Evolutionary conservation across 306 rosid genomes (phyloP).

Genomic region (Carpinus viminea): DNA sequence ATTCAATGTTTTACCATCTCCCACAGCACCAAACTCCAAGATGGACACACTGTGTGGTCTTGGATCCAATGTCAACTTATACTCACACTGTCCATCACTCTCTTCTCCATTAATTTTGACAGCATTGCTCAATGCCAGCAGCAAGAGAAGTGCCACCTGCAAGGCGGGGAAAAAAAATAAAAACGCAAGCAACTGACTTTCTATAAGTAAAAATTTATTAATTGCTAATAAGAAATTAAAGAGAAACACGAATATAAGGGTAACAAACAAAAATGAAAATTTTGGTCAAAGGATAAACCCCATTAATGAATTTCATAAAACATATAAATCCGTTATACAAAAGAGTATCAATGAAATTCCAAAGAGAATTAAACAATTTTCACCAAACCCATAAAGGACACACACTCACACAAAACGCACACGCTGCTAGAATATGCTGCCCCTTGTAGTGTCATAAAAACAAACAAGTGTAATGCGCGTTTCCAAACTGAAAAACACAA

Average conservation of each 20-base stretch:
- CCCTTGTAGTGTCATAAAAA: not conserved
- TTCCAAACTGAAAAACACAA: not conserved
- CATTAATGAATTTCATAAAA: not conserved
- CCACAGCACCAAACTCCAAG: slow-evolving; percentile 92
- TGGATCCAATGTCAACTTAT: slow-evolving; percentile 47
- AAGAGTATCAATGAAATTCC: not conserved
- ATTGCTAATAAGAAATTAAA: not conserved
- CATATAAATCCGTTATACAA: not conserved
- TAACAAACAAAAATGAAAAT: slow-evolving; percentile 8
- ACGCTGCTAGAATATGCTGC: not conserved
- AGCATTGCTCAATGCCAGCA: slow-evolving; percentile 73
- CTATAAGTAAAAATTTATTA: not conserved
- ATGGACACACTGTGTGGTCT: slow-evolving; percentile 97
- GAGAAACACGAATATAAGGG: not conserved
- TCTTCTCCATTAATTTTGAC: slow-evolving; percentile 45
- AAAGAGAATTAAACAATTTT: not conserved
- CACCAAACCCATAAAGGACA: not conserved
- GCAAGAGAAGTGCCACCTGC: slow-evolving; percentile 76
- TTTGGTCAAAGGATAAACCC: not conserved
- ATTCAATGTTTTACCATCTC: slow-evolving; percentile 87
- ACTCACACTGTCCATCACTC: slow-evolving; percentile 54
- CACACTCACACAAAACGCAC: not conserved
- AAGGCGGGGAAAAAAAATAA: slow-evolving; percentile 17
- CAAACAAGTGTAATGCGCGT: not conserved
- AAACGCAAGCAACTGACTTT: slow-evolving; percentile 28